These are phyloP conservation scores for Rhodotorula mucilaginosa DNA, from an alignment of 1,284 basidiomycete genomes.

Conservation along the genomic window DNA sequence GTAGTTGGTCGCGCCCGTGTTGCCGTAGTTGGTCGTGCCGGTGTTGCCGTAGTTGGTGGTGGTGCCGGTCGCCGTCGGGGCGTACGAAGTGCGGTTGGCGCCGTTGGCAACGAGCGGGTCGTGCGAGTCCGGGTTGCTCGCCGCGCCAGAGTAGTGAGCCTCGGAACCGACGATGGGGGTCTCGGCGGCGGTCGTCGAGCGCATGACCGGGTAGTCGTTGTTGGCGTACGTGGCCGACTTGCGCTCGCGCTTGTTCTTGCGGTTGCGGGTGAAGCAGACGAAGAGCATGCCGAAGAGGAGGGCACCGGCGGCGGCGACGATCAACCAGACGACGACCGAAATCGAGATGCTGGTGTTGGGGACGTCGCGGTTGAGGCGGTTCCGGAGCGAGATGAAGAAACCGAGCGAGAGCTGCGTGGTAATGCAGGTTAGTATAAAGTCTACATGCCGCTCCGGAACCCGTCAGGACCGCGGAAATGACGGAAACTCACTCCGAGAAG, in stretches of 20 bases:
- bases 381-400: constrained; percentile 27
- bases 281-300: constrained; percentile 25
- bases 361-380: constrained; percentile 24
- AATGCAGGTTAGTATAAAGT: neutral
- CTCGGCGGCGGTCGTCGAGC: constrained; percentile 6
- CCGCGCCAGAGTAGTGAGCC: neutral
- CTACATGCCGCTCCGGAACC: neutral
- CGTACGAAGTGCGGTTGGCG: constrained; percentile 5
- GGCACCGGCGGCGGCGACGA: constrained; percentile 32
- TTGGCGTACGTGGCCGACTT: constrained; percentile 15
- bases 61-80: neutral
- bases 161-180: constrained; percentile 1
- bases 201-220: constrained; percentile 21
- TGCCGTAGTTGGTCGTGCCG: no score
- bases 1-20: neutral
- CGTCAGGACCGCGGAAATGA: no score
- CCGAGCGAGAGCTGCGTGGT: constrained; percentile 26
- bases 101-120: constrained; percentile 17
- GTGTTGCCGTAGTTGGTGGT: neutral
- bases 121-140: constrained; percentile 17
- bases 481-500: constrained; percentile 24
- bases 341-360: constrained; percentile 17
- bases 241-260: constrained; percentile 13
- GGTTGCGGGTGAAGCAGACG: constrained; percentile 36
- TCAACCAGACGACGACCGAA: constrained; percentile 28